A percentile compares a stretch with the other conserved stretches of the same genome.
Conservation (phyloP, 768 basidiomycete genomes). For the Rhodocollybia butyracea region DNA sequence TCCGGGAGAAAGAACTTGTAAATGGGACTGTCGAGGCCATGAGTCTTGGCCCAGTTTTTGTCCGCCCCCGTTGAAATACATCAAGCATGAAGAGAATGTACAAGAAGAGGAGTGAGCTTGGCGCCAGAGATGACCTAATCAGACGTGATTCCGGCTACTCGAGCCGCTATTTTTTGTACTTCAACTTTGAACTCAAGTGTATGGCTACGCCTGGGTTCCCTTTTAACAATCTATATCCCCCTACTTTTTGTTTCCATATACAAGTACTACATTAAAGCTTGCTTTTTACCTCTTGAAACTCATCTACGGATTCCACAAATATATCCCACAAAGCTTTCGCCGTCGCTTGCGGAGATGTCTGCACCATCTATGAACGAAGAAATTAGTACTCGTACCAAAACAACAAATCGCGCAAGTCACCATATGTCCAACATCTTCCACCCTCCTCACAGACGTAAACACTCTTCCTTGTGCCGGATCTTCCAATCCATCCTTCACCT, state of each 20-base stretch:
- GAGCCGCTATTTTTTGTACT: no score
- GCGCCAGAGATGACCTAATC: not conserved
- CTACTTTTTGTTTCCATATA: no score
- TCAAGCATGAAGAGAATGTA: not conserved
- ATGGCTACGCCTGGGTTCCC: no score
- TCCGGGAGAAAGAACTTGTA: not conserved
- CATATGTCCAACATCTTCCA: constrained; percentile 6
- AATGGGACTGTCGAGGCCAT: constrained; percentile 5
- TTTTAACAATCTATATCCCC: no score
- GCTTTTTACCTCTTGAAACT: not conserved
- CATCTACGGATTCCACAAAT: not conserved
- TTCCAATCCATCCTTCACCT: constrained; percentile 2
- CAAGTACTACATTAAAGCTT: no score
- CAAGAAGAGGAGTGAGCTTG: not conserved
- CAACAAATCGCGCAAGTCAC: not conserved
- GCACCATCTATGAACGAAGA: not conserved
- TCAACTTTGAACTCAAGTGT: no score
- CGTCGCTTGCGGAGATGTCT: not conserved
- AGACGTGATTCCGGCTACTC: no score
- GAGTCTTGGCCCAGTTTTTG: constrained; percentile 2
- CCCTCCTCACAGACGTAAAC: constrained; percentile 7
- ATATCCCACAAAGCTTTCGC: constrained; percentile 4
- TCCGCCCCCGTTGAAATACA: constrained; percentile 2
- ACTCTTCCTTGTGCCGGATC: constrained; percentile 4
- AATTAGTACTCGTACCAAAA: not conserved